Base-by-base conservation (phyloP, 139 green algal species). In the Raphidocelis subcapitata region DNA sequence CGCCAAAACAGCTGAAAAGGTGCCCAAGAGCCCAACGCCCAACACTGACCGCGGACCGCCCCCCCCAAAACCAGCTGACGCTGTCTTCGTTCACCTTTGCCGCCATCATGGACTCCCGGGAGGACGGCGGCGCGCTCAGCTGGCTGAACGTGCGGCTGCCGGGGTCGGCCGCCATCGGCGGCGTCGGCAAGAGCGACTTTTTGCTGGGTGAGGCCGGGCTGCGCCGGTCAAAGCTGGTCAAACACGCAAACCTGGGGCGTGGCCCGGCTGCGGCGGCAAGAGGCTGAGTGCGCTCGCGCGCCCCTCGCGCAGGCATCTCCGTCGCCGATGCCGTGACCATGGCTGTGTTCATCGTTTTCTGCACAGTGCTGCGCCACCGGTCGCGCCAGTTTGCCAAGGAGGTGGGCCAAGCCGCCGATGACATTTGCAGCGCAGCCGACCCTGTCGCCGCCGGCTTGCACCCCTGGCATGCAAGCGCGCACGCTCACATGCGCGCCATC, bases 91-190 rank as follows among this genome's bases (percentile, higher is more conserved):
- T 77, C n/a, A 80, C 79, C 5, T 80, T 80, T 57, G 73, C 79
- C 15, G 67, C 73, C 16, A 78, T 84, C 18, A 64, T 80, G 73
- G 79, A 84, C 33, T 69, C 80, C 57, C 52, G 16, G 10, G 15
- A 62, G 0, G 79, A 84, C 69, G 75, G 71, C 32, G 79, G 79
- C n/a, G 65, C 69, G 60, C 63, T 81, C 36, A 35, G 47, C 18
- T 84, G 74, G 66, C 79, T 84, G 73, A 81, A 84, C 37, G 68
- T 72, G 12, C 24, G 49, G 29, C 35, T 81, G 14, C 68, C 62
- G 2, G 46, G 52, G 31, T 20, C 81, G 54, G 69, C 72, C 55
- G 29, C 62, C 49, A 26, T 77, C 60, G 63, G 69, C 69, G 62
- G 35, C 56, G 52, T 72, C 51, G 26, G 28, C 3, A 75, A 78